Conservation (phyloP, 1,284 basidiomycete species). For the Papiliotrema flavescens region DNA sequence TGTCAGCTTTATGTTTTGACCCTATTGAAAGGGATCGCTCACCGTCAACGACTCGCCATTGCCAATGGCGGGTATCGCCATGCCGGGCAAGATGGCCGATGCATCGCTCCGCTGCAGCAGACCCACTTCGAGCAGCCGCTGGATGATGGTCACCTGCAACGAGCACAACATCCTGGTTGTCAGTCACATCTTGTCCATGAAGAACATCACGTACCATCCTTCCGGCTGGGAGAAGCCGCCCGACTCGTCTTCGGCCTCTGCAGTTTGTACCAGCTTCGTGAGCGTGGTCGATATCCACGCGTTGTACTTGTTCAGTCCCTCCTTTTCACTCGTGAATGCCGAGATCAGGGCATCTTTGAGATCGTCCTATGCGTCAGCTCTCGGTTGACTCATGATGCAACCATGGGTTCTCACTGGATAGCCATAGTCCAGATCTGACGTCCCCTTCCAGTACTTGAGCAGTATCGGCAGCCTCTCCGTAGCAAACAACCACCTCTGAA, state of each 20-base stretch:
- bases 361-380: constrained; percentile 6
- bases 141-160: constrained; percentile 26
- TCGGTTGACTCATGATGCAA: not conserved
- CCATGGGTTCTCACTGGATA: constrained; percentile 26
- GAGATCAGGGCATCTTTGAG: constrained; percentile 5
- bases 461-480: constrained; percentile 29
- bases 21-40: not conserved
- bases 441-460: constrained; percentile 37
- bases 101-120: constrained; percentile 23
- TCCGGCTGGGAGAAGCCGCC: constrained; percentile 30
- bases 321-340: constrained; percentile 7
- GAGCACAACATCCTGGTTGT: constrained; percentile 20
- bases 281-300: constrained; percentile 11
- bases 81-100: constrained; percentile 14
- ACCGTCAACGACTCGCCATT: constrained; percentile 26
- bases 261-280: constrained; percentile 5
- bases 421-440: constrained; percentile 22
- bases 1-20: not conserved
- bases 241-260: constrained; percentile 33
- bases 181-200: not conserved
- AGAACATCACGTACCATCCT: constrained; percentile 28
- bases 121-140: constrained; percentile 23
- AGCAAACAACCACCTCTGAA: constrained; percentile 22
- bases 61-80: constrained; percentile 1
- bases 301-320: constrained; percentile 11